Conservation (phyloP, 2,329 filamentous ascomycete species). For the Aquanectria penicillioides region DNA sequence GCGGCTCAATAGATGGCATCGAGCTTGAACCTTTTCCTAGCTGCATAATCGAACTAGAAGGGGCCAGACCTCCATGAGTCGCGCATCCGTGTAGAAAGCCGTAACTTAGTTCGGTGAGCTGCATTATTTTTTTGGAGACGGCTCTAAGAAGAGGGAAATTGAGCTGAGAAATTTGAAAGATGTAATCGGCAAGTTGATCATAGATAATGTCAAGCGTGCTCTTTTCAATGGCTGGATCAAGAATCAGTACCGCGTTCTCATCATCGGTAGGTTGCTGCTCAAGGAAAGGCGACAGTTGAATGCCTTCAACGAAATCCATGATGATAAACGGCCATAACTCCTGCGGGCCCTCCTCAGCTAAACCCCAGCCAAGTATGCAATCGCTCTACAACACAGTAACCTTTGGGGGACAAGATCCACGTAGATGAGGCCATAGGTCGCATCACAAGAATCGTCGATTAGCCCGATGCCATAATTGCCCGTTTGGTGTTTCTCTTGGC, state of each 20-base stretch:
- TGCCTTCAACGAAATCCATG: constrained; percentile 45
- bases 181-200: constrained; percentile 36
- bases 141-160: constrained; percentile 46
- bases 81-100: constrained; percentile 1
- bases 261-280: constrained; percentile 37
- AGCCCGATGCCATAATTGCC: constrained; percentile 35
- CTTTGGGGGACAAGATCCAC: constrained; percentile 45
- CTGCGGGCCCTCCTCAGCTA: constrained; percentile 42
- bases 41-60: constrained; percentile 52
- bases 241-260: constrained; percentile 34
- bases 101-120: constrained; percentile 47
- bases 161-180: constrained; percentile 45
- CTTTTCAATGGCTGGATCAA: constrained; percentile 35
- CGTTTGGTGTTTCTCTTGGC: constrained; percentile 42
- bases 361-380: constrained; percentile 39
- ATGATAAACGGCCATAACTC: constrained; percentile 47
- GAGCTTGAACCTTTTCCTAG: constrained; percentile 48
- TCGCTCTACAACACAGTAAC: constrained; percentile 41
- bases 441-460: constrained; percentile 45
- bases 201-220: constrained; percentile 36
- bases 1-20: constrained; percentile 47
- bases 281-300: constrained; percentile 33
- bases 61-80: constrained; percentile 35
- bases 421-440: constrained; percentile 36
- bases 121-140: constrained; percentile 47